A percentile compares a stretch with the other conserved stretches of the same genome.
Evolutionary conservation across 2,329 filamentous ascomycete genomes (phyloP).

Genomic region (Emergomyces africanus): DNA sequence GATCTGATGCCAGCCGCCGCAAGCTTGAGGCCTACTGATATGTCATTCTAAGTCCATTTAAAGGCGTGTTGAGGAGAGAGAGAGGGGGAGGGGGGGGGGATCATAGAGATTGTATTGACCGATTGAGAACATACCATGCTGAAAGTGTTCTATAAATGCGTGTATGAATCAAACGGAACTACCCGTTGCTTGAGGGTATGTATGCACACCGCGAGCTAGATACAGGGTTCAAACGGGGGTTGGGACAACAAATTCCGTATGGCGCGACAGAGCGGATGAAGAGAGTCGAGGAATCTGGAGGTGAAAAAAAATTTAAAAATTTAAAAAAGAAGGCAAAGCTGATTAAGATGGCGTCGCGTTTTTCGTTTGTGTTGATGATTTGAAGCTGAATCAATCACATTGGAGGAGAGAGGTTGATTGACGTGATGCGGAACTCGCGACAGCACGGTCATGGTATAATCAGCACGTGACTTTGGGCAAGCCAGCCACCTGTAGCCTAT

Average conservation of each 20-base stretch:
- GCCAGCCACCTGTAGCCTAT: no score
- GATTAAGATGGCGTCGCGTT: no score
- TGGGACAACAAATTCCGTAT: neutral
- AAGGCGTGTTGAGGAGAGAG: neutral
- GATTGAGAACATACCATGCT: neutral
- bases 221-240: neutral
- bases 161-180: neutral
- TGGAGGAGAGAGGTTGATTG: neutral
- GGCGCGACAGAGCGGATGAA: neutral
- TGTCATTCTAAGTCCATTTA: neutral
- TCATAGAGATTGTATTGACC: neutral
- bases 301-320: neutral
- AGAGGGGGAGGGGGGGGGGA: neutral
- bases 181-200: neutral
- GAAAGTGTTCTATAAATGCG: neutral
- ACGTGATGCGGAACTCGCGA: neutral
- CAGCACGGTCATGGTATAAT: neutral
- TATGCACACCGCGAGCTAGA: neutral
- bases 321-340: no score
- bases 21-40: constrained; percentile 26
- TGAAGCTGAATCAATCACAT: neutral
- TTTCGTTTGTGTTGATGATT: neutral
- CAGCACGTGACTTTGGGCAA: neutral
- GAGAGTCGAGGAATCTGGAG: neutral
- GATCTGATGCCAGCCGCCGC: constrained; percentile 48